Percentiles rank a stretch among this genome's conserved stretches.
Conservation (phyloP, 306 rosid genomes). For the Macrotyloma uniflorum region DNA sequence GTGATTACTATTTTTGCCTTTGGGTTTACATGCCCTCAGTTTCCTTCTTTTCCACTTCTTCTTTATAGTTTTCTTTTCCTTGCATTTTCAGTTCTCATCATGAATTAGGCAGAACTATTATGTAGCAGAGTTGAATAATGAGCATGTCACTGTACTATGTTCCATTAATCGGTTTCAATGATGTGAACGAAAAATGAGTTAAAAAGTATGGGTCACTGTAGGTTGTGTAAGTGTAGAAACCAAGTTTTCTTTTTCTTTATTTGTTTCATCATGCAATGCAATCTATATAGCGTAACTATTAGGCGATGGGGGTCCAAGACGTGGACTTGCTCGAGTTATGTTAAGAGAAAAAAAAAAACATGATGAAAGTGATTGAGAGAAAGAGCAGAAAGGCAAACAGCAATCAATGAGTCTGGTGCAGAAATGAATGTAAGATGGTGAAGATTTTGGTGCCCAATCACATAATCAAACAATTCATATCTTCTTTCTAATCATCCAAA, state of each 20-base stretch:
- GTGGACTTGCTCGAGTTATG: not conserved
- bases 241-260: constrained; percentile 27
- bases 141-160: not conserved
- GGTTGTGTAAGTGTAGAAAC: constrained; percentile 31
- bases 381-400: not conserved
- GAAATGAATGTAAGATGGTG: constrained; percentile 20
- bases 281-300: constrained; percentile 45
- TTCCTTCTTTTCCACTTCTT: not conserved
- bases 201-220: constrained; percentile 30
- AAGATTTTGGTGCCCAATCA: constrained; percentile 33
- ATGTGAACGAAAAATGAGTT: not conserved
- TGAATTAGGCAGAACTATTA: not conserved
- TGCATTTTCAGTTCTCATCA: not conserved
- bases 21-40: constrained; percentile 22
- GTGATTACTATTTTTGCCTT: constrained; percentile 2
- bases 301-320: constrained; percentile 42
- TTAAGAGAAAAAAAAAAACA: constrained; percentile 11
- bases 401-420: constrained; percentile 30
- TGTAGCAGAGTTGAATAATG: constrained; percentile 26
- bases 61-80: not conserved
- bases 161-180: constrained; percentile 8
- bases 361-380: constrained; percentile 18
- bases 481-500: not conserved
- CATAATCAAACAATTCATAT: constrained; percentile 3
- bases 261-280: constrained; percentile 14